Evolutionary conservation across 257 asterid genomes (phyloP).

Genomic region (Solanum bulbocastanum): DNA sequence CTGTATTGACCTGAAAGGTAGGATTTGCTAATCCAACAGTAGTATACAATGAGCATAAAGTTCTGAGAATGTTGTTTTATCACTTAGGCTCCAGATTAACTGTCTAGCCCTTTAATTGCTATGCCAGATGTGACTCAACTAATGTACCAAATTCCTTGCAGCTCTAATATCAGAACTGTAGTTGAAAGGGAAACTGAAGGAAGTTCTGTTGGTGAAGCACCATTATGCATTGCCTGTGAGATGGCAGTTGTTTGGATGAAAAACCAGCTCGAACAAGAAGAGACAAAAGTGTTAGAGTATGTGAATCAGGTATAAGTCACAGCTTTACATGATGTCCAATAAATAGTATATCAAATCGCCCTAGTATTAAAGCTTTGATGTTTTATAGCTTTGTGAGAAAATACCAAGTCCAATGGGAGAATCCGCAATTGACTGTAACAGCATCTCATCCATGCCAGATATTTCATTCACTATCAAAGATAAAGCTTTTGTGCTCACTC

Average conservation of each 20-base stretch:
- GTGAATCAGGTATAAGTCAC: constrained; percentile 57
- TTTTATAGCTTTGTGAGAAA: constrained; percentile 67
- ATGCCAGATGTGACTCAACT: background rate
- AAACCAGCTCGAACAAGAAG: constrained; percentile 54
- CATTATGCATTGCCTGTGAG: constrained; percentile 74
- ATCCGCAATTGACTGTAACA: constrained; percentile 56
- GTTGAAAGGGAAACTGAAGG: constrained; percentile 37
- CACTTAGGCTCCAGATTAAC: background rate
- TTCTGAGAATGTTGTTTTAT: background rate
- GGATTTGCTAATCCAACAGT: background rate
- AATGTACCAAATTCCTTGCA: constrained; percentile 23
- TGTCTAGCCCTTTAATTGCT: background rate
- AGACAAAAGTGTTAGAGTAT: constrained; percentile 57
- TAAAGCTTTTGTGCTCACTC: constrained; percentile 50
- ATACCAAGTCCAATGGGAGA: constrained; percentile 87
- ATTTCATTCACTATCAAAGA: constrained; percentile 63
- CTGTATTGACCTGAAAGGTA: background rate
- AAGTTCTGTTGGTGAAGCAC: constrained; percentile 28
- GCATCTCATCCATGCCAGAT: constrained; percentile 48
- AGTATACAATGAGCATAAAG: background rate
- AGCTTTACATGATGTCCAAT: background rate
- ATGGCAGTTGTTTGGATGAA: constrained; percentile 96
- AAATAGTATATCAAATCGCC: background rate
- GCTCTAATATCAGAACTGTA: constrained; percentile 75
- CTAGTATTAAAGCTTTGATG: background rate